Evolutionary conservation across 164 flowering plant species (phyloP).

Genomic region (Vitis cinerea): DNA sequence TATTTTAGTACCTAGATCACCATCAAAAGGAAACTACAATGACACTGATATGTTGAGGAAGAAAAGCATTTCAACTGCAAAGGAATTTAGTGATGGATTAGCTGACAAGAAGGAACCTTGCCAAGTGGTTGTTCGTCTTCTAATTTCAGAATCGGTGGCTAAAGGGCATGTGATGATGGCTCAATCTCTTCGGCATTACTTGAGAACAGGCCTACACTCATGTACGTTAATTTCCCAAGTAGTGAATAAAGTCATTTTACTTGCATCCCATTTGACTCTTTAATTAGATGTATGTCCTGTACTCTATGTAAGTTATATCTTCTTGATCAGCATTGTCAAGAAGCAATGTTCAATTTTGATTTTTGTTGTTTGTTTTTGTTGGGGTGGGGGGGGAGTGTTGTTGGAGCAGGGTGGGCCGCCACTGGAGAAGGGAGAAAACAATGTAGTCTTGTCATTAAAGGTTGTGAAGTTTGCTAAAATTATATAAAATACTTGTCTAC

Average conservation of each 20-base stretch:
- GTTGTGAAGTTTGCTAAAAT: no score
- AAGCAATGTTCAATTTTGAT: no score
- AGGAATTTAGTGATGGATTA: conserved; percentile 32
- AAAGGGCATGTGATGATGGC: conserved; percentile 89
- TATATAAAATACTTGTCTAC: no score
- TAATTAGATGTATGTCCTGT: no score
- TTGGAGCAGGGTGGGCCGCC: no score
- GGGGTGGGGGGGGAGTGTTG: no score
- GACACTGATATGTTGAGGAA: conserved; percentile 23
- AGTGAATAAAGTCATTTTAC: not conserved
- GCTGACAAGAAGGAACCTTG: conserved; percentile 38
- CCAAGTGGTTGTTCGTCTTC: conserved; percentile 54
- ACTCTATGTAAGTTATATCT: no score
- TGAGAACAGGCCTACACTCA: conserved; percentile 62
- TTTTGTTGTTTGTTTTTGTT: no score
- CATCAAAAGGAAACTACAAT: conserved; percentile 31
- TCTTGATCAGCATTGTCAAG: no score
- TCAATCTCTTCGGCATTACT: conserved; percentile 61
- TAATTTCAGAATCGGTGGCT: conserved; percentile 66
- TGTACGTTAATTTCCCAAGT: conserved; percentile 48
- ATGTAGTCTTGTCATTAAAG: no score
- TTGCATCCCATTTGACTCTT: no score
- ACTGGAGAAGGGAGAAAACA: no score
- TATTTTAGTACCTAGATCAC: conserved; percentile 47
- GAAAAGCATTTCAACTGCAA: conserved; percentile 29